Conservation (phyloP, 768 basidiomycete species). For the Boletales sp. region DNA sequence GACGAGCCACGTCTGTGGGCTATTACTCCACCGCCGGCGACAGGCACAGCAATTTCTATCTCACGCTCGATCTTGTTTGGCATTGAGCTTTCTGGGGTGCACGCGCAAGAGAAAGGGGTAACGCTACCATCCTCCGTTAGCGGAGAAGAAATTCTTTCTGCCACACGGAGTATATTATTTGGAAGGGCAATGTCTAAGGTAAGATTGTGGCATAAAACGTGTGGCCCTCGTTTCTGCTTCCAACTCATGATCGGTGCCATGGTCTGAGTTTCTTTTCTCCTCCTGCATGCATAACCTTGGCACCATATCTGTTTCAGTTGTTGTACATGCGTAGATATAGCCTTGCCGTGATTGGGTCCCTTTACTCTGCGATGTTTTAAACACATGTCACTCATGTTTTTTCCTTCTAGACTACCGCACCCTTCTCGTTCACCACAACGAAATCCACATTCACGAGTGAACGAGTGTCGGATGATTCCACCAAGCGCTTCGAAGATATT, state of each 20-base stretch:
- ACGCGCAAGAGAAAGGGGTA: conserved; percentile 1
- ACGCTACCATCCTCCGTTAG: neutral
- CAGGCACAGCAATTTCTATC: conserved; percentile 6
- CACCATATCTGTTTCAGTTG: neutral
- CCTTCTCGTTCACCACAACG: conserved; percentile 1
- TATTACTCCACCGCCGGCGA: neutral
- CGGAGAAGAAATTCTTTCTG: conserved; percentile 10
- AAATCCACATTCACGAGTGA: conserved; percentile 10
- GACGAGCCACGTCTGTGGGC: conserved; percentile 22
- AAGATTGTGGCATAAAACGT: conserved; percentile 8
- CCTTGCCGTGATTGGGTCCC: conserved; percentile 7
- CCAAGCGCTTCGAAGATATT: conserved; percentile 46
- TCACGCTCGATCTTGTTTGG: conserved; percentile 28
- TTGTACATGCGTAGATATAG: conserved; percentile 9
- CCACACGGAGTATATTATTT: conserved; percentile 46
- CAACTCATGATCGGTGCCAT: neutral
- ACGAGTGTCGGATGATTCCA: conserved; percentile 6
- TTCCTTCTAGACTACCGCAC: conserved; percentile 4
- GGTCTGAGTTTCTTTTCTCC: neutral
- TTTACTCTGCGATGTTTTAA: conserved; percentile 1
- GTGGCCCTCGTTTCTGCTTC: conserved; percentile 6
- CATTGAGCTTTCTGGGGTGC: conserved; percentile 3
- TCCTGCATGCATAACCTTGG: neutral
- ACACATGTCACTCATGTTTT: conserved; percentile 6
- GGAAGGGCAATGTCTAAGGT: conserved; percentile 25